phyloP scores from a whole-genome alignment of 1,284 basidiomycete genomes.

The Chalciporus sp. region DNA sequence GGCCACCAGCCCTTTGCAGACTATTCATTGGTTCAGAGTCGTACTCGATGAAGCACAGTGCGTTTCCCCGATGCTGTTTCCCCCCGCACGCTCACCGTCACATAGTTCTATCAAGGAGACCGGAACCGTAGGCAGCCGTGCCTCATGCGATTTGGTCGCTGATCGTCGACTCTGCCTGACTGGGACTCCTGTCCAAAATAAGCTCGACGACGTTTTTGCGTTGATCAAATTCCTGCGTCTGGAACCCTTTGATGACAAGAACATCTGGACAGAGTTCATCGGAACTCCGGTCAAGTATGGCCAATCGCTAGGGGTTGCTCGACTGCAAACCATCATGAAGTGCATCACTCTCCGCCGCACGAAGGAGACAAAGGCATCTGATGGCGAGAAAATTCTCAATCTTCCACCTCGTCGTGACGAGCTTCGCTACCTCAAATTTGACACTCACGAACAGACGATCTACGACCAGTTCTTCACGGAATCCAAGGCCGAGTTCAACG shows the following conservation, averaged over 20 bases:
- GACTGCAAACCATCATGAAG: slow-evolving; percentile 97
- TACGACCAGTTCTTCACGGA: slow-evolving; percentile 89
- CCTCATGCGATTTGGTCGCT: slow-evolving; percentile 93
- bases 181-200: slow-evolving; percentile 98
- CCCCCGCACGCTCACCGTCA: slow-evolving; percentile 8
- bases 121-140: slow-evolving; percentile 89
- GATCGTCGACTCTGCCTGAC: slow-evolving; percentile 93
- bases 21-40: slow-evolving; percentile 96
- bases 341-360: slow-evolving; percentile 95
- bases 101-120: slow-evolving; percentile 96
- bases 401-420: slow-evolving; percentile 89
- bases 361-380: slow-evolving; percentile 83
- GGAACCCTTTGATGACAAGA: slow-evolving; percentile 91
- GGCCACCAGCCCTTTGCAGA: slow-evolving; percentile 86
- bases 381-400: slow-evolving; percentile 84
- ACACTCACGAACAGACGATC: slow-evolving; percentile 79
- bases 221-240: slow-evolving; percentile 95
- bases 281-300: slow-evolving; percentile 90
- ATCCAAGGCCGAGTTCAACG: slow-evolving; percentile 89
- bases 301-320: slow-evolving; percentile 88
- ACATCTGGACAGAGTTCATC: slow-evolving; percentile 91
- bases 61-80: slow-evolving; percentile 37
- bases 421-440: slow-evolving; percentile 84
- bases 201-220: slow-evolving; percentile 96
- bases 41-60: slow-evolving; percentile 99